Evolutionary conservation across 2,329 filamentous ascomycete genomes (phyloP), one percentile per base, ranked within the genome.

Genomic region (Anthostomella pinea): DNA sequence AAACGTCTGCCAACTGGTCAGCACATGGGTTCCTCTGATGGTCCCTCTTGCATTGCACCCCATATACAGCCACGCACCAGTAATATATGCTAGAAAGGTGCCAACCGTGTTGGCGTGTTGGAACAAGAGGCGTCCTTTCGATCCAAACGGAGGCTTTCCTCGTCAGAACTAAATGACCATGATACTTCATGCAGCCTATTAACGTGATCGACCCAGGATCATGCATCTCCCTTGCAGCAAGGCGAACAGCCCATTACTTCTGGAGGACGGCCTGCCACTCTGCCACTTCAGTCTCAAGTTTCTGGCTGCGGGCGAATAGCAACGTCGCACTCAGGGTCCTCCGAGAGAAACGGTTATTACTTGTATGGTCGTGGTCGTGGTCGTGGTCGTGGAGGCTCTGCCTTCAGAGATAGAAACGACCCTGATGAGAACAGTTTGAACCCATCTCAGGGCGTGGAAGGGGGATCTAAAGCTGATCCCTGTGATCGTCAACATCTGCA

Each of bases 401-500:
- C 24, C 24, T 26, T 14, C 11, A 11, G 5, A 26, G 15, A 6
- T 10, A 7, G n/a, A 10, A 14, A 5, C 11, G 11, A 13, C 24
- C 5, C 24, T 26, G 11, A 14, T n/a, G n/a, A n/a, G 24, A 14
- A 14, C 24, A 26, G 15, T n/a, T 26, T 10, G 15, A 14, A 6
- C 24, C 24, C 24, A 26, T 26, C 24, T 14, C 24, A 26, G 24
- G 24, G 24, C 15, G 24, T 6, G 11, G 5, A 14, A 26, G 6
- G 24, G 24, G 15, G 15, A 26, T 9, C 19, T 30, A 35, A 45
- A 31, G 35, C 36, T 30, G 22, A 41, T 34, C 33, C 43, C 26
- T 41, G 40, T 38, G 43, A 43, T 39, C 35, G 32, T 40, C 35
- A 23, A 39, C 5, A 30, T 25, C 29, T 24, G 22, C 27, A 30